A percentile compares a stretch with the other conserved stretches of the same genome.
Evolutionary conservation across 352 stramenopile species (phyloP).

Genomic region (Phytophthora pini): DNA sequence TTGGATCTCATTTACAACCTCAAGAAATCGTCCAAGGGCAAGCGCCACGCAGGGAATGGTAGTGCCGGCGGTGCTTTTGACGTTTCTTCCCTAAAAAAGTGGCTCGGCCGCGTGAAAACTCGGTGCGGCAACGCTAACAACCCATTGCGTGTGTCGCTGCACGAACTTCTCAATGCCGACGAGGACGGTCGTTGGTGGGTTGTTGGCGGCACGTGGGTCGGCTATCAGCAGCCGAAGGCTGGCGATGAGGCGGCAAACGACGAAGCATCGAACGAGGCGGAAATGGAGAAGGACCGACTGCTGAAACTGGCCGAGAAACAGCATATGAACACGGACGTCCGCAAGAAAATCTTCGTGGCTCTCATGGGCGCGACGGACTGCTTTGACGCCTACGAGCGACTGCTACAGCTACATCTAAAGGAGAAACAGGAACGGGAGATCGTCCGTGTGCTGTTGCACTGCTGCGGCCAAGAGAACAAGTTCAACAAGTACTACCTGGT

Average conservation of each 20-base stretch:
- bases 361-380: conserved; percentile 96
- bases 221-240: conserved; percentile 55
- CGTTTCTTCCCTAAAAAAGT: conserved; percentile 90
- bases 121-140: conserved; percentile 82
- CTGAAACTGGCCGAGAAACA: conserved; percentile 94
- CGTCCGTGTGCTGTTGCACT: conserved; percentile 96
- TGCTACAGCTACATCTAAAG: conserved; percentile 91
- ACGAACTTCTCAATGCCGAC: conserved; percentile 79
- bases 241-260: conserved; percentile 40
- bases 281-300: conserved; percentile 71
- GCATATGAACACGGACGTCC: conserved; percentile 97
- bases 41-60: conserved; percentile 32
- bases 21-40: conserved; percentile 95
- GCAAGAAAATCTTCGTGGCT: conserved; percentile 96
- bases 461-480: conserved; percentile 78
- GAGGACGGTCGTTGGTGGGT: conserved; percentile 96
- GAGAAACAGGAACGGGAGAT: conserved; percentile 94
- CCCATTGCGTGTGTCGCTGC: conserved; percentile 73
- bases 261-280: conserved; percentile 19
- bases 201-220: conserved; percentile 95
- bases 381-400: conserved; percentile 96
- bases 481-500: conserved; percentile 98
- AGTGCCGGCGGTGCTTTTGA: conserved; percentile 49
- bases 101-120: conserved; percentile 95
- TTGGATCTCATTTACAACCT: conserved; percentile 96